Evolutionary conservation across 2,329 filamentous ascomycete genomes (phyloP), one percentile per base, ranked within the genome.

Genomic region (Ceratocystis destructans): DNA sequence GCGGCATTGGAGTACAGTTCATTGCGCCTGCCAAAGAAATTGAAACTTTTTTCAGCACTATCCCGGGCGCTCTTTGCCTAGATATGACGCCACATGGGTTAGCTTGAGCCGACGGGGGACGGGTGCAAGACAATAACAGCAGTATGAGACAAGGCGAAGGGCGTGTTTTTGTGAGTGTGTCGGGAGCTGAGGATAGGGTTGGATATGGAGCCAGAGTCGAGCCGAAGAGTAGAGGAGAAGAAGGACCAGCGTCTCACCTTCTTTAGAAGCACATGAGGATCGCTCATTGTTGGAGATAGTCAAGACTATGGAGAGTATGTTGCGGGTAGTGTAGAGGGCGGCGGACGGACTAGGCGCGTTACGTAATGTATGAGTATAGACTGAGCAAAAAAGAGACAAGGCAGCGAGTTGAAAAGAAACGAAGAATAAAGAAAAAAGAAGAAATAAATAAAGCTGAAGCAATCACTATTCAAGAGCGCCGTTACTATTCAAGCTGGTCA

Each of bases 1-100:
- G 89, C 90, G 15, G 93, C 93, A 77, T 87, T 85, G 77, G 95
- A 89, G 73, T 89, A 92, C 77, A 96, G 97, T 70, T 96, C 91
- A 72, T 89, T 83, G 67, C 86, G 83, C 59, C 89, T 89, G 55
- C 91, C 89, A 72, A 99, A 96, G 77, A 96, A 86, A 75, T 86
- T 89, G 78, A 96, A 96, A 72, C 92, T 92, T 33, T 88, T 80
- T 22, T 84, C 80, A 50, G 93, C 92, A 71, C 87, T 80, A 71
- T 86, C 78, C 31, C 89, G 83, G 64, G 86, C 82, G 79, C 94
- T 96, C 73, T 96, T 90, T 78, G 94, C 94, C 92, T 96, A 74
- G 70, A 66, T 55, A 17, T 31, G 46, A 64, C 15, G 15, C 20
- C 20, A 25, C 31, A 46, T 41, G 15, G 15, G n/a, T 25, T 62